These are phyloP conservation scores for Exophiala viscosa DNA, from an alignment of 2,329 filamentous ascomycete species.

Conservation along the genomic window DNA sequence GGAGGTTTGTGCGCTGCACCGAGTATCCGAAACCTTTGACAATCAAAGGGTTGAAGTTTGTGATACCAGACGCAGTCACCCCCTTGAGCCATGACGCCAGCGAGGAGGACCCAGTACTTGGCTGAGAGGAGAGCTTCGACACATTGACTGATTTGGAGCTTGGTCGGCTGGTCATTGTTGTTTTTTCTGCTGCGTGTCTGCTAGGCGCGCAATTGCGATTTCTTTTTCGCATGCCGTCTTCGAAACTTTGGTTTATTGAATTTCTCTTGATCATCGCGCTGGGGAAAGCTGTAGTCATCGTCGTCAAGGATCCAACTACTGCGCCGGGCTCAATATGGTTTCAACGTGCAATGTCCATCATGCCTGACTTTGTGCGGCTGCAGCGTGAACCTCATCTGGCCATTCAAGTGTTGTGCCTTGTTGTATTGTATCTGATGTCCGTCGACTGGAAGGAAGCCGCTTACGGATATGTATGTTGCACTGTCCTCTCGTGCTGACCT, in stretches of 20 bases:
- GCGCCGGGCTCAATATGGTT: conserved; percentile 50
- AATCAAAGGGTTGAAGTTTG: conserved; percentile 21
- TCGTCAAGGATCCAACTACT: conserved; percentile 33
- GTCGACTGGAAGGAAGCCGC: conserved; percentile 48
- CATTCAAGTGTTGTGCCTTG: conserved; percentile 51
- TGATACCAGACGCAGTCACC: conserved; percentile 22
- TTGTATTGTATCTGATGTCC: conserved; percentile 52
- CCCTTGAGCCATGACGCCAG: conserved; percentile 16
- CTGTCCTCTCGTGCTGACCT: no score
- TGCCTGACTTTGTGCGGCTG: conserved; percentile 43
- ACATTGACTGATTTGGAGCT: background rate
- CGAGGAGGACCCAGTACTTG: conserved; percentile 1
- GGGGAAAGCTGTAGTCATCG: conserved; percentile 51
- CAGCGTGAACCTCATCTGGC: conserved; percentile 45
- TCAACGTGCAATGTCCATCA: conserved; percentile 42
- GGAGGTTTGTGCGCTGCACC: conserved; percentile 1
- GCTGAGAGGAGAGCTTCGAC: background rate
- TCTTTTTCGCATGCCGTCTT: conserved; percentile 11
- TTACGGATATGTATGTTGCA: conserved; percentile 45
- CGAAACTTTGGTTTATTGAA: conserved; percentile 50
- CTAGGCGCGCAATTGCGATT: conserved; percentile 2
- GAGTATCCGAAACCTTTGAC: conserved; percentile 21
- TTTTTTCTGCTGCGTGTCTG: conserved; percentile 3
- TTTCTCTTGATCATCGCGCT: conserved; percentile 55
- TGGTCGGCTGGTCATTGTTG: conserved; percentile 1